Evolutionary conservation across 306 rosid genomes (phyloP).

Genomic region (Prunus dulcis): DNA sequence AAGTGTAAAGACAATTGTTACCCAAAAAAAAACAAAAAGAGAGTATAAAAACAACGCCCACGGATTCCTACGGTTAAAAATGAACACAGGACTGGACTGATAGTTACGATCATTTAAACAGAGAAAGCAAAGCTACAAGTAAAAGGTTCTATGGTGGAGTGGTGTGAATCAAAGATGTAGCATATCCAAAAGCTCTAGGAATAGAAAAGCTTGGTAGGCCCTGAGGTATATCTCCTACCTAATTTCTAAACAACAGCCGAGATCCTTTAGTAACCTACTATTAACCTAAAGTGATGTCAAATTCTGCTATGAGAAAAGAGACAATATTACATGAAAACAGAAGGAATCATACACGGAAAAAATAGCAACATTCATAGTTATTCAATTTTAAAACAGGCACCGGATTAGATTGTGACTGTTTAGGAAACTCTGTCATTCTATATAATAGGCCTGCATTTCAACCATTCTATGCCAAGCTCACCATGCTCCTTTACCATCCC

Average conservation of each 20-base stretch:
- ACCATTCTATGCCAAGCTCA: background rate
- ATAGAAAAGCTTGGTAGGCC: slow-evolving; percentile 87
- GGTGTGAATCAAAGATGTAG: slow-evolving; percentile 70
- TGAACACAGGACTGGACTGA: background rate
- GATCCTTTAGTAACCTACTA: slow-evolving; percentile 18
- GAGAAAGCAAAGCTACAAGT: slow-evolving; percentile 6
- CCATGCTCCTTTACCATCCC: too few species aligned
- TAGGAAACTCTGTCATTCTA: slow-evolving; percentile 3
- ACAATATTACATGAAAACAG: slow-evolving; percentile 1
- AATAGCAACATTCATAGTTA: background rate
- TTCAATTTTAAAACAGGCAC: background rate
- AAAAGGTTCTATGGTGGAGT: background rate
- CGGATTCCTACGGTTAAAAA: slow-evolving; percentile 73
- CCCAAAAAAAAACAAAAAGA: too few species aligned
- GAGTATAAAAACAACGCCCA: slow-evolving; percentile 58
- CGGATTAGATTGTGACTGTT: background rate
- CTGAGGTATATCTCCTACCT: slow-evolving; percentile 97
- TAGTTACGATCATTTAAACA: slow-evolving; percentile 8
- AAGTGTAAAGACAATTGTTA: slow-evolving; percentile 21
- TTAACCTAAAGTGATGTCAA: slow-evolving; percentile 1
- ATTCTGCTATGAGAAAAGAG: slow-evolving; percentile 15
- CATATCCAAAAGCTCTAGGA: slow-evolving; percentile 69
- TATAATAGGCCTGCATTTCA: background rate
- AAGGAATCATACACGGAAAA: slow-evolving; percentile 16
- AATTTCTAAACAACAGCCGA: slow-evolving; percentile 22